Base-by-base conservation (phyloP, 768 basidiomycete species). In the Candolleomyces efflorescens region DNA sequence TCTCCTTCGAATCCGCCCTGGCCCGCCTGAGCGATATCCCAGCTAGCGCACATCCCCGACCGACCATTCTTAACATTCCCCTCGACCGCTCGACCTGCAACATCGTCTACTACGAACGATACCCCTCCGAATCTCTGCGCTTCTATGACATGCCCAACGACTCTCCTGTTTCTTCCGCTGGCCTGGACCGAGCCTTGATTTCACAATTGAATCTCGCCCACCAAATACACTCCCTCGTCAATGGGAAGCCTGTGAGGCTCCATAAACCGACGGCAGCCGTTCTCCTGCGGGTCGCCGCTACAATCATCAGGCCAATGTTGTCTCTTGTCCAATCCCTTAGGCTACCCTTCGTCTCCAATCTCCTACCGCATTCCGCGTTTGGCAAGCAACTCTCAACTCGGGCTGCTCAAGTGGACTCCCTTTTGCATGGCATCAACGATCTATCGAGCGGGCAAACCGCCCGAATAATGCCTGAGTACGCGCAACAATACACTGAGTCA, bases 401-500 rank as follows among this genome's bases (percentile, higher is more conserved):
- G 27, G 69, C 78, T 2, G 76, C 78, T 53, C 85, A 86, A 66
- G 68, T 72, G 5, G 65, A 65, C 2, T 77, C 78, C 58, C 74
- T 79, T 60, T 69, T 80, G 27, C 68, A 71, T 23, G 75, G 81
- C 59, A 74, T 78, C 10, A 65, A 73, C 11, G 67, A 72, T 1
- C 72, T 81, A 6, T 55, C 62, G 37, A 68, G 74, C 71, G 55
- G 72, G 71, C 39, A 62, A 69, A 27, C 69, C 73, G 48, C 56
- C 68, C 17, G 65, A 74, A 32, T 7, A 17, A 75, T 78, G 2
- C 66, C 73, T 13, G 62, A 70, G 3, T 81, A 77, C 61, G 82
- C 85, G 39, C 76, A 75, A 3, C 75, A 80, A 51, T 93, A 94
- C 63, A 90, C 90, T 58, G 82, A 81, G 89, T 90, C 60, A 45